phyloP scores from a whole-genome alignment of 257 asterid species.

The Penstemon eatonii region DNA sequence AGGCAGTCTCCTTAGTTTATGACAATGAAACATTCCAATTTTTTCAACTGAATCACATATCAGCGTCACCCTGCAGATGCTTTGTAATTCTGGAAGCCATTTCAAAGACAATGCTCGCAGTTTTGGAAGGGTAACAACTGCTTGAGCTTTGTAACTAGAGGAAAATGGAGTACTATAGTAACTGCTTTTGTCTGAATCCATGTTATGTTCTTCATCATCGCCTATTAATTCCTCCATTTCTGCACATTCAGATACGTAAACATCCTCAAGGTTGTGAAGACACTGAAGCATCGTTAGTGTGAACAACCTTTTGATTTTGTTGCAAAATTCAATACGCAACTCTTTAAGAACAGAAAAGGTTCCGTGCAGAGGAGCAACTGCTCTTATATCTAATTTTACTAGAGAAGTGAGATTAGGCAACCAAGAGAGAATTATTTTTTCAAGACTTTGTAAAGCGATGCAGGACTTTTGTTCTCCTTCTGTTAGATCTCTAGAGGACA shows the following conservation, averaged over 20 bases:
- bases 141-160: conserved; percentile 4
- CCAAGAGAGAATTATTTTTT: conserved; percentile 8
- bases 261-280: conserved; percentile 23
- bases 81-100: conserved; percentile 25
- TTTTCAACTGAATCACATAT: conserved; percentile 26
- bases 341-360: conserved; percentile 29
- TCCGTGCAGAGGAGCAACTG: conserved; percentile 17
- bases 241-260: conserved; percentile 12
- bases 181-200: background rate
- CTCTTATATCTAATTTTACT: conserved; percentile 1
- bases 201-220: conserved; percentile 15
- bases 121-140: conserved; percentile 16
- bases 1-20: conserved; percentile 23
- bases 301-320: conserved; percentile 25
- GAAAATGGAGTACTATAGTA: background rate
- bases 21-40: conserved; percentile 24
- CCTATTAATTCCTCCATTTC: conserved; percentile 31
- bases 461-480: conserved; percentile 5
- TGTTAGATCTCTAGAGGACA: background rate
- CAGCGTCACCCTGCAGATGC: conserved; percentile 25
- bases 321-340: conserved; percentile 9
- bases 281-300: conserved; percentile 11
- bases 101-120: conserved; percentile 6
- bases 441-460: conserved; percentile 24
- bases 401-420: conserved; percentile 27